Conservation (phyloP, 1,139 yeast species). For the Candida labiduridarum region DNA sequence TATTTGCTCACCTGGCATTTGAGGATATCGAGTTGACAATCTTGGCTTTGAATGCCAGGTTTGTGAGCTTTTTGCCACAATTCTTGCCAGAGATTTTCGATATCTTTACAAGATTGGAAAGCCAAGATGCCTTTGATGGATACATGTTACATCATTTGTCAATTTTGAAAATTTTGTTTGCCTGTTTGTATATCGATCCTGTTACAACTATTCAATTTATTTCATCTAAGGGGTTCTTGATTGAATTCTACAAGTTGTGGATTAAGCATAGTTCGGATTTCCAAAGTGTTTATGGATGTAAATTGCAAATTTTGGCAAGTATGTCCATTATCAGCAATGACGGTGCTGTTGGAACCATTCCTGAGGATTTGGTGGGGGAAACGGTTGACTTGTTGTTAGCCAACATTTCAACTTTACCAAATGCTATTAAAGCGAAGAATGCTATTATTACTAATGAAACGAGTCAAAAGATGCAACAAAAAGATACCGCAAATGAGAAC, state of each 20-base stretch:
- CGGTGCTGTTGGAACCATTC: slow-evolving; percentile 29
- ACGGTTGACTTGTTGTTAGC: slow-evolving; percentile 43
- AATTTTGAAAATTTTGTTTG: slow-evolving; percentile 46
- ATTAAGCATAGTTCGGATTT: slow-evolving; percentile 48
- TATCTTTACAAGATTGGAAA: slow-evolving; percentile 38
- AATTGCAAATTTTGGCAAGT: slow-evolving; percentile 51
- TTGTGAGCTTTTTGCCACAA: slow-evolving; percentile 34
- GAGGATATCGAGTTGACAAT: slow-evolving; percentile 45
- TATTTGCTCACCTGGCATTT: slow-evolving; percentile 44
- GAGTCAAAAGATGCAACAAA: slow-evolving; percentile 28
- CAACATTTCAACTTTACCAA: slow-evolving; percentile 48
- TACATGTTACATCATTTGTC: slow-evolving; percentile 50
- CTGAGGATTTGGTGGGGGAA: slow-evolving; percentile 43
- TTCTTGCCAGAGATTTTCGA: slow-evolving; percentile 42
- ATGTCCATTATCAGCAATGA: slow-evolving; percentile 35
- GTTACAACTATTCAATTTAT: slow-evolving; percentile 38
- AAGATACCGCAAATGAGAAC: slow-evolving; percentile 20
- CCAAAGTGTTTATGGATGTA: slow-evolving; percentile 60
- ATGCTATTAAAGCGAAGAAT: slow-evolving; percentile 48
- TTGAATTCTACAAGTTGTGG: slow-evolving; percentile 50
- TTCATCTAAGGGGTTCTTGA: slow-evolving; percentile 38
- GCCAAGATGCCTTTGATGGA: slow-evolving; percentile 48
- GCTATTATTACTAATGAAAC: slow-evolving; percentile 43
- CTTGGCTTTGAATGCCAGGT: slow-evolving; percentile 38
- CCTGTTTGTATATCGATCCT: slow-evolving; percentile 44